These are phyloP conservation scores for Nematodospora anomalae DNA, from an alignment of 1,139 yeast species.

Conservation along the genomic window DNA sequence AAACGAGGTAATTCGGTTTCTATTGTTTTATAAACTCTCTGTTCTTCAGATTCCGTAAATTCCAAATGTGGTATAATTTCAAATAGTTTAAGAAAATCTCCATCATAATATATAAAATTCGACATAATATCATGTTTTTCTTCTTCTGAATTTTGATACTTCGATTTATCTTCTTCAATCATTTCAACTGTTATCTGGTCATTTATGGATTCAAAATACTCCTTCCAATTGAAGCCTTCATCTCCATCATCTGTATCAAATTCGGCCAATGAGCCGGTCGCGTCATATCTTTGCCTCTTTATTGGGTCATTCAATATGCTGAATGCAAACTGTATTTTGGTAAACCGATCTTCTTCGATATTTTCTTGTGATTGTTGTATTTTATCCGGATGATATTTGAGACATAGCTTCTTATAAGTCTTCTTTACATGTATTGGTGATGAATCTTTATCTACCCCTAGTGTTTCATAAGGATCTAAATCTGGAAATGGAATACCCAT, in stretches of 20 bases:
- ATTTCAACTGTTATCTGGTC: conserved; percentile 69
- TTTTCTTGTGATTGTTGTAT: conserved; percentile 41
- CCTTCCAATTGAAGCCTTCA: conserved; percentile 60
- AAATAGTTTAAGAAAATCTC: conserved; percentile 68
- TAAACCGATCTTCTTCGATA: conserved; percentile 46
- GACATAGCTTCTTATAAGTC: conserved; percentile 70
- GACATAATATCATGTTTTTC: conserved; percentile 65
- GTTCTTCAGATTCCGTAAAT: conserved; percentile 58
- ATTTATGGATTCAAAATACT: conserved; percentile 57
- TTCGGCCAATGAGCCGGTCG: conserved; percentile 65
- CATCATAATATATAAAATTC: conserved; percentile 59
- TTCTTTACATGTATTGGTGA: conserved; percentile 61
- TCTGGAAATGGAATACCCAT: conserved; percentile 52
- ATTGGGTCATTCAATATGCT: conserved; percentile 61
- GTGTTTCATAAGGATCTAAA: conserved; percentile 65
- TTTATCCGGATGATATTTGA: conserved; percentile 81
- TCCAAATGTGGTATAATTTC: conserved; percentile 79
- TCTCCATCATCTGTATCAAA: conserved; percentile 27
- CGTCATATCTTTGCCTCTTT: conserved; percentile 60
- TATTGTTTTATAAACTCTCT: conserved; percentile 56
- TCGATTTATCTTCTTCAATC: conserved; percentile 67
- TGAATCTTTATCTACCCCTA: conserved; percentile 44
- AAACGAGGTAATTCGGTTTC: conserved; percentile 40
- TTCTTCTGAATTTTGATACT: conserved; percentile 66
- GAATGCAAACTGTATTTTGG: conserved; percentile 75